Evolutionary conservation across 306 rosid species (phyloP).

Genomic region (Luffa acutangula): DNA sequence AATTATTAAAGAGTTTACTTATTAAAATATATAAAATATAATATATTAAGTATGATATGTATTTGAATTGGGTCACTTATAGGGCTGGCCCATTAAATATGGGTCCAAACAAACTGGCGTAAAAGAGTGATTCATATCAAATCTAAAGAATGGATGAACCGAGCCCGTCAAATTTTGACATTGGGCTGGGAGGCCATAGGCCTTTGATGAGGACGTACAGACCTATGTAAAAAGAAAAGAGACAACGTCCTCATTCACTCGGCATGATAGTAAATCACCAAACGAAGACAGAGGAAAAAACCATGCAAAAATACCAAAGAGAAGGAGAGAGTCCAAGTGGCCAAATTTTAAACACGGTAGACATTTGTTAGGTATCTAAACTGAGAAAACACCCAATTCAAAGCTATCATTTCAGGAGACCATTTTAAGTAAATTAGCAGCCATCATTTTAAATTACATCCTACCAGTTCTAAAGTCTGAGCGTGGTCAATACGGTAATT

Average conservation of each 20-base stretch:
- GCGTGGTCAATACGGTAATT: neutral
- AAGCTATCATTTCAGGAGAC: neutral
- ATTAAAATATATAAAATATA: too few relatives aligned
- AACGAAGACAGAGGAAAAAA: neutral
- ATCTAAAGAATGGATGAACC: too few relatives aligned
- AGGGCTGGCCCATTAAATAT: too few relatives aligned
- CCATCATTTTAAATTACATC: neutral
- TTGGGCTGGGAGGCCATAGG: neutral
- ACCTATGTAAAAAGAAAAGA: neutral
- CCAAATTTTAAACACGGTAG: neutral
- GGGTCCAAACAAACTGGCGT: too few relatives aligned
- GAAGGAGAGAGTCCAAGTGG: neutral
- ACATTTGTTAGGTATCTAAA: neutral
- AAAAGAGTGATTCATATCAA: too few relatives aligned
- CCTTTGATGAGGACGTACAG: neutral
- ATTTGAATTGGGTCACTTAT: neutral
- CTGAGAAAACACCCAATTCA: too few relatives aligned
- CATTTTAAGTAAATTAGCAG: neutral
- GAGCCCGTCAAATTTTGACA: neutral
- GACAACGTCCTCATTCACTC: neutral
- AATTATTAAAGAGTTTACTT: too few relatives aligned
- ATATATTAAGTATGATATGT: too few relatives aligned
- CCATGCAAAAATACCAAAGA: neutral
- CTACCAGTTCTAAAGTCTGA: neutral
- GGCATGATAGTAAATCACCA: neutral